phyloP scores from a whole-genome alignment of 2,329 filamentous ascomycete species.

The Neopestalotiopsis sp. region DNA sequence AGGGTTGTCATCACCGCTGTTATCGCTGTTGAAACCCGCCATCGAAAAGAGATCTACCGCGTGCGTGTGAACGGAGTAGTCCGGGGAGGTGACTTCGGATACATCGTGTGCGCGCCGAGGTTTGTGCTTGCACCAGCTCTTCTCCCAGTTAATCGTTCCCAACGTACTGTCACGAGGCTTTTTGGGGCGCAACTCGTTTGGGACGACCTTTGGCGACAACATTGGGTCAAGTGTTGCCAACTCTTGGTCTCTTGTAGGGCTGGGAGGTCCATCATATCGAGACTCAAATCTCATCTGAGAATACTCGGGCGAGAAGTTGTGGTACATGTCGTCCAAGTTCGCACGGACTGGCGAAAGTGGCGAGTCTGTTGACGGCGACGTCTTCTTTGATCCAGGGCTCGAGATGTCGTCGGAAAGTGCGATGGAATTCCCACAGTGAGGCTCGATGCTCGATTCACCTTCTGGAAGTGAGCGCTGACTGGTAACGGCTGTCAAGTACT shows the following conservation, averaged over 20 bases:
- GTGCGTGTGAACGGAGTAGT: slow-evolving; percentile 13
- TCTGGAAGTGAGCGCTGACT: background rate
- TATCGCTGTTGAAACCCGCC: slow-evolving; percentile 15
- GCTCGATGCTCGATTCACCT: background rate
- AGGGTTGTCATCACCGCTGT: slow-evolving; percentile 15
- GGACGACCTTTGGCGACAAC: background rate
- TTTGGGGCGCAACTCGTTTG: background rate
- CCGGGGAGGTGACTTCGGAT: slow-evolving; percentile 30
- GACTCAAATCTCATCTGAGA: background rate
- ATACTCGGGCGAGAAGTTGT: background rate
- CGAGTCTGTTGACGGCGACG: background rate
- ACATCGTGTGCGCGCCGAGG: slow-evolving; percentile 33
- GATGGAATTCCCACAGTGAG: background rate
- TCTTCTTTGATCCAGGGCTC: background rate
- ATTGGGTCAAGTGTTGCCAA: background rate
- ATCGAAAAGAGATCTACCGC: slow-evolving; percentile 15
- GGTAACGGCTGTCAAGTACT: background rate
- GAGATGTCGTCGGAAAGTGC: background rate
- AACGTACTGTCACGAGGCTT: background rate
- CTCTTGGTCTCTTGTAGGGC: background rate
- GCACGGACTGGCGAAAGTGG: background rate
- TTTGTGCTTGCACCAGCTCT: slow-evolving; percentile 31
- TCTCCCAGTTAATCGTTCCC: slow-evolving; percentile 30
- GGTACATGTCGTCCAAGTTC: background rate
- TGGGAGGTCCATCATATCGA: slow-evolving; percentile 12